These are phyloP conservation scores for Gossypioides kirkii DNA, from an alignment of 345 rosid genomes.

Conservation along the genomic window DNA sequence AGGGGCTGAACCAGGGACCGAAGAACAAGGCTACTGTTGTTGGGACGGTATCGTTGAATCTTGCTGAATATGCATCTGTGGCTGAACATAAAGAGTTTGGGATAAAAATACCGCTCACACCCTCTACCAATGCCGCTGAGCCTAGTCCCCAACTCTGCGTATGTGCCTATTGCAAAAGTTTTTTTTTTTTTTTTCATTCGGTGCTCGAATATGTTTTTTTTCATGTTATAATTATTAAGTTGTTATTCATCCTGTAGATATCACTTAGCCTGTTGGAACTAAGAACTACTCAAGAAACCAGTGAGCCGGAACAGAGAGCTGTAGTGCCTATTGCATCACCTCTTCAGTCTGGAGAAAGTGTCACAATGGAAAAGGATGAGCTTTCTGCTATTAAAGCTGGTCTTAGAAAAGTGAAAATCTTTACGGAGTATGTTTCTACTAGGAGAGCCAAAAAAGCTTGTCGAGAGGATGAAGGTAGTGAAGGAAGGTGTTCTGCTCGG, in stretches of 20 bases:
- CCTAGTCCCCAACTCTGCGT: slow-evolving; percentile 51
- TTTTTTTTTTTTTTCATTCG: background rate
- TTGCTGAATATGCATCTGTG: slow-evolving; percentile 57
- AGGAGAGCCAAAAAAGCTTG: slow-evolving; percentile 61
- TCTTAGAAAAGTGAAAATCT: slow-evolving; percentile 74
- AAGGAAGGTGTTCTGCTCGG: slow-evolving; percentile 58
- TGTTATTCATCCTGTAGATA: slow-evolving; percentile 38
- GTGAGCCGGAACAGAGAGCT: slow-evolving; percentile 45
- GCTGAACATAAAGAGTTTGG: slow-evolving; percentile 49
- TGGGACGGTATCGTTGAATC: slow-evolving; percentile 54
- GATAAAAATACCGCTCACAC: slow-evolving; percentile 43
- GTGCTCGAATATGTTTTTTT: background rate
- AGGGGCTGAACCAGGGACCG: slow-evolving; percentile 61
- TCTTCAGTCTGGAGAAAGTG: slow-evolving; percentile 43
- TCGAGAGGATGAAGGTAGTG: slow-evolving; percentile 62
- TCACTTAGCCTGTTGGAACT: slow-evolving; percentile 69
- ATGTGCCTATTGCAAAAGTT: slow-evolving; percentile 20
- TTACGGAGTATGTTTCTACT: slow-evolving; percentile 63
- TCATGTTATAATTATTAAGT: background rate
- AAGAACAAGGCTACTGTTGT: slow-evolving; percentile 44
- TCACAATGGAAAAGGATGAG: slow-evolving; percentile 56
- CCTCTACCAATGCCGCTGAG: slow-evolving; percentile 35
- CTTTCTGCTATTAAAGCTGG: slow-evolving; percentile 83
- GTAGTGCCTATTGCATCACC: slow-evolving; percentile 54
- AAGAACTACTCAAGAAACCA: slow-evolving; percentile 54